These are phyloP conservation scores for Piper longum DNA, from an alignment of 164 flowering plant species.

Conservation along the genomic window DNA sequence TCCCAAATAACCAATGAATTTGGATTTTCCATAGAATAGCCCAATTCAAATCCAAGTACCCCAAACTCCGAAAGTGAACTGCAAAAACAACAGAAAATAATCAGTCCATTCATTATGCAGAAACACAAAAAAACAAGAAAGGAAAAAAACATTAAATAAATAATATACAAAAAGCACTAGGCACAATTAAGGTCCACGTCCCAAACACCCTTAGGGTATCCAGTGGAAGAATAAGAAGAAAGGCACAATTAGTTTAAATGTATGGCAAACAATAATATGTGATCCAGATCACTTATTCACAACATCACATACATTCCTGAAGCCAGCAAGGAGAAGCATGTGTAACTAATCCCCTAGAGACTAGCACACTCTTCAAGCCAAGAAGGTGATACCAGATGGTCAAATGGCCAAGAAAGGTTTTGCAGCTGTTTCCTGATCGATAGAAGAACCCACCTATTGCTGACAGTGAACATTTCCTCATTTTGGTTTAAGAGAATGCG, in stretches of 20 bases:
- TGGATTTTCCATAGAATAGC: constrained; percentile 97
- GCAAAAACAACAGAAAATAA: constrained; percentile 9
- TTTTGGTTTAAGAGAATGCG: constrained; percentile 73
- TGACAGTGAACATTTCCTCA: constrained; percentile 94
- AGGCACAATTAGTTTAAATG: neutral
- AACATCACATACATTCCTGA: too few relatives aligned
- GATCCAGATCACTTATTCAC: too few relatives aligned
- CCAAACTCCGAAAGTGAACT: constrained; percentile 98
- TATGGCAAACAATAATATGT: too few relatives aligned
- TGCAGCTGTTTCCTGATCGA: neutral
- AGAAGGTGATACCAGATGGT: neutral
- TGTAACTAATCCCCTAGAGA: too few relatives aligned
- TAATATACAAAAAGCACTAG: neutral
- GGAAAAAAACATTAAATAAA: neutral
- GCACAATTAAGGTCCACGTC: too few relatives aligned
- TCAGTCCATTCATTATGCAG: neutral
- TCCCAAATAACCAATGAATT: constrained; percentile 93
- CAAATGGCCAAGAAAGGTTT: too few relatives aligned
- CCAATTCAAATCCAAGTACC: constrained; percentile 96
- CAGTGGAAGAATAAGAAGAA: too few relatives aligned
- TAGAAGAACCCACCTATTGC: constrained; percentile 61
- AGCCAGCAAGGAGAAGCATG: too few relatives aligned
- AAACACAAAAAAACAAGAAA: neutral
- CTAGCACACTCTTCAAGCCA: neutral
- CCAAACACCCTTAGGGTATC: too few relatives aligned